Evolutionary conservation across 176 grass and related monocot species (phyloP).

Genomic region (Saccharum officinarum): DNA sequence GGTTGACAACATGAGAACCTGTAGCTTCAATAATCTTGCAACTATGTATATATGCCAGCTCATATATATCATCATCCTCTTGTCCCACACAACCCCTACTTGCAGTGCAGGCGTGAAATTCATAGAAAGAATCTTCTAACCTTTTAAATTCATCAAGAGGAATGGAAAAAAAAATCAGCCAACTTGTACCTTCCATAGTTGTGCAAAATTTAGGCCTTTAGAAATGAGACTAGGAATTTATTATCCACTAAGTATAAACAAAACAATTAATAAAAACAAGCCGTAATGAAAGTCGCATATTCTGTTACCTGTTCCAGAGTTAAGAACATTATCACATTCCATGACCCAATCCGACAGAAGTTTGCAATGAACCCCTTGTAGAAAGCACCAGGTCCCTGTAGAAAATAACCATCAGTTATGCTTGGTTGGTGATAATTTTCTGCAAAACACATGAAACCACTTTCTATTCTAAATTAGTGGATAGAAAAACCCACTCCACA

Average conservation of each 20-base stretch:
- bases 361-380: slow-evolving; percentile 91
- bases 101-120: not conserved
- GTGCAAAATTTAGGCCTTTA: not conserved
- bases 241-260: not conserved
- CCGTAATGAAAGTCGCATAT: not conserved
- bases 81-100: not conserved
- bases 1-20: not conserved
- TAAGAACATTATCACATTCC: slow-evolving; percentile 99
- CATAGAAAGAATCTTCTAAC: slow-evolving; percentile 46
- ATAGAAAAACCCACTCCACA: not conserved
- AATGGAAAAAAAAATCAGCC: not conserved
- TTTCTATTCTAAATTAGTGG: not conserved
- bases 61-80: not conserved
- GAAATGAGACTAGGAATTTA: not conserved
- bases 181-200: not conserved
- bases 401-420: slow-evolving; percentile 5
- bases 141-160: slow-evolving; percentile 24
- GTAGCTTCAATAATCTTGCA: slow-evolving; percentile 3
- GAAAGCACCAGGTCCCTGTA: slow-evolving; percentile 77
- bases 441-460: not conserved
- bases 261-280: too few relatives aligned
- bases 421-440: not conserved
- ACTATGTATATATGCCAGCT: not conserved
- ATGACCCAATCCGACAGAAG: slow-evolving; percentile 80
- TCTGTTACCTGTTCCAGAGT: slow-evolving; percentile 79